Conservation (phyloP, 1,284 basidiomycete genomes). For the Singerocomus inundabilis region DNA sequence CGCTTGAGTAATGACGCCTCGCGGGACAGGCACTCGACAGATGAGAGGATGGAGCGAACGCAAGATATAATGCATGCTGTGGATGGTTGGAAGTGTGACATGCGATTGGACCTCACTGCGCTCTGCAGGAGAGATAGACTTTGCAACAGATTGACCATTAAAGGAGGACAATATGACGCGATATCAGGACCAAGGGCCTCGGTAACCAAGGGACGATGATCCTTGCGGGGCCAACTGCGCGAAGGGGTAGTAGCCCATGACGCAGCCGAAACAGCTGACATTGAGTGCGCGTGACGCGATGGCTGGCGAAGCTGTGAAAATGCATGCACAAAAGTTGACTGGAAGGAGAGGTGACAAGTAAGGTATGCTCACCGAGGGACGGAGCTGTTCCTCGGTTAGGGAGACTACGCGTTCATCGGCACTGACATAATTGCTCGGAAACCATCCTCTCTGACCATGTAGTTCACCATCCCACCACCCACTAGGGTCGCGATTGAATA, state of each 20-base stretch:
- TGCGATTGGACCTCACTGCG: conserved; percentile 74
- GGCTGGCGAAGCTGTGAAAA: conserved; percentile 24
- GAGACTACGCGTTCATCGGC: conserved; percentile 53
- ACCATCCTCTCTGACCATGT: conserved; percentile 90
- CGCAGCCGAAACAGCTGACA: conserved; percentile 49
- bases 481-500: conserved; percentile 81
- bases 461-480: conserved; percentile 99
- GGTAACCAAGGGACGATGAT: conserved; percentile 46
- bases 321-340: not conserved
- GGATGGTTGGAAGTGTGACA: conserved; percentile 81
- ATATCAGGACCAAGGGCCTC: conserved; percentile 45
- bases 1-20: conserved; percentile 73
- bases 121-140: conserved; percentile 84
- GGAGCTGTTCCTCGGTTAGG: conserved; percentile 50
- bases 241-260: conserved; percentile 56
- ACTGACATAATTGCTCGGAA: conserved; percentile 91
- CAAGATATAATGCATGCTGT: conserved; percentile 92
- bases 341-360: conserved; percentile 1
- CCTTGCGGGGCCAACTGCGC: conserved; percentile 33
- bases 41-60: conserved; percentile 85
- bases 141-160: conserved; percentile 79
- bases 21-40: conserved; percentile 83
- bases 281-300: conserved; percentile 45
- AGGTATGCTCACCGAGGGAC: conserved; percentile 42
- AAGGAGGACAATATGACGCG: conserved; percentile 64